Percentiles rank a stretch among this genome's conserved stretches.
These are phyloP conservation scores for Radiomyces spectabilis DNA, from an alignment of 192 early-diverging fungal genomes.

Conservation along the genomic window DNA sequence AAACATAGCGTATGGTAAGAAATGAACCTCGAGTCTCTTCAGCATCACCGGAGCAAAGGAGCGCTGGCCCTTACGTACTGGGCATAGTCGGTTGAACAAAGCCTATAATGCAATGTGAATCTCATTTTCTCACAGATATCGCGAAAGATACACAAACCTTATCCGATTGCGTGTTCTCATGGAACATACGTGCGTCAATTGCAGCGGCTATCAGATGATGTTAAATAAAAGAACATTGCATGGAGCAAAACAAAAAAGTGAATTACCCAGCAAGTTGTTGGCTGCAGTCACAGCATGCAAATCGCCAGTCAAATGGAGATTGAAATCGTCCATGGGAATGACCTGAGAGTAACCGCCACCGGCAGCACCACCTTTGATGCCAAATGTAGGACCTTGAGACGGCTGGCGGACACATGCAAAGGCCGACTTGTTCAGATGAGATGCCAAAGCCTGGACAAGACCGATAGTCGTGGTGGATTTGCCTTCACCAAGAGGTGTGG, in stretches of 20 bases:
- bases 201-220: too few relatives aligned
- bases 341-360: constrained; percentile 98
- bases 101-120: too few relatives aligned
- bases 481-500: constrained; percentile 96
- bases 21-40: constrained; percentile 62
- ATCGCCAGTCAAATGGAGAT: constrained; percentile 97
- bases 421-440: constrained; percentile 75
- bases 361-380: constrained; percentile 97
- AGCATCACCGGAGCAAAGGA: constrained; percentile 80
- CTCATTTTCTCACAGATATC: too few relatives aligned
- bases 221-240: too few relatives aligned
- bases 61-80: constrained; percentile 77
- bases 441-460: constrained; percentile 88
- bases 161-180: constrained; percentile 79
- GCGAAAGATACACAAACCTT: too few relatives aligned
- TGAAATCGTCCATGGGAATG: constrained; percentile 99
- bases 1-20: too few relatives aligned
- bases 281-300: constrained; percentile 97
- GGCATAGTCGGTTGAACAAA: constrained; percentile 83
- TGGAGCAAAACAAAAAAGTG: too few relatives aligned
- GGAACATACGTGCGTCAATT: constrained; percentile 96
- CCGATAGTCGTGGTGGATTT: constrained; percentile 97
- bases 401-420: constrained; percentile 99
- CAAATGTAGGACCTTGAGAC: constrained; percentile 97
- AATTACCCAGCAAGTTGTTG: constrained; percentile 95